A percentile compares a stretch with the other conserved stretches of the same genome.
Conservation (phyloP, 495 filamentous ascomycete species). For the Physcia stellaris region DNA sequence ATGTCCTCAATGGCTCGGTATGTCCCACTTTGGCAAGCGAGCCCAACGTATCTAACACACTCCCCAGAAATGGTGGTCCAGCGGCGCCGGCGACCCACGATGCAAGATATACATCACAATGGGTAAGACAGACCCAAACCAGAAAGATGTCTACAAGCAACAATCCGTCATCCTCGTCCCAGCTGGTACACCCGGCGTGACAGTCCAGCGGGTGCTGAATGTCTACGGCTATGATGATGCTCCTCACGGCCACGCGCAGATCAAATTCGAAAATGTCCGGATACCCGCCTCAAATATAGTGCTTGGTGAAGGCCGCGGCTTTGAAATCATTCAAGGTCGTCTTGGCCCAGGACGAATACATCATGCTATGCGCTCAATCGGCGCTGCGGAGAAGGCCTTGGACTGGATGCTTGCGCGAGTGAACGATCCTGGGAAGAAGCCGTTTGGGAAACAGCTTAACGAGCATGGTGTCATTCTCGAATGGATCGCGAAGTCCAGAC, state of each 20-base stretch:
- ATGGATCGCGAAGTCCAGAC: slow-evolving; percentile 79
- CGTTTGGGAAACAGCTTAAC: slow-evolving; percentile 67
- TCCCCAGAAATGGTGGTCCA: slow-evolving; percentile 82
- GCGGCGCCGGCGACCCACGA: slow-evolving; percentile 78
- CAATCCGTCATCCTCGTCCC: slow-evolving; percentile 85
- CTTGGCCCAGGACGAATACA: slow-evolving; percentile 87
- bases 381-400: slow-evolving; percentile 69
- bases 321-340: slow-evolving; percentile 91
- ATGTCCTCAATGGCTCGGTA: slow-evolving; percentile 68
- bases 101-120: slow-evolving; percentile 87
- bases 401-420: slow-evolving; percentile 82
- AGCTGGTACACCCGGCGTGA: slow-evolving; percentile 59
- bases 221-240: slow-evolving; percentile 94
- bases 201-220: slow-evolving; percentile 68
- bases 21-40: no score
- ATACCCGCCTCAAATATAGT: slow-evolving; percentile 67
- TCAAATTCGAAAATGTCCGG: slow-evolving; percentile 73
- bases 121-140: slow-evolving; percentile 64
- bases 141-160: slow-evolving; percentile 65
- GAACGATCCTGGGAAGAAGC: slow-evolving; percentile 75
- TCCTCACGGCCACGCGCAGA: slow-evolving; percentile 83
- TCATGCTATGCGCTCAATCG: slow-evolving; percentile 86
- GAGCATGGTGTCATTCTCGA: slow-evolving; percentile 86
- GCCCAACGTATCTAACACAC: neutral
- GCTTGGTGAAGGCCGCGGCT: slow-evolving; percentile 81